Conservation (phyloP, 169 alveolate genomes). For the Plasmodium sp. region DNA sequence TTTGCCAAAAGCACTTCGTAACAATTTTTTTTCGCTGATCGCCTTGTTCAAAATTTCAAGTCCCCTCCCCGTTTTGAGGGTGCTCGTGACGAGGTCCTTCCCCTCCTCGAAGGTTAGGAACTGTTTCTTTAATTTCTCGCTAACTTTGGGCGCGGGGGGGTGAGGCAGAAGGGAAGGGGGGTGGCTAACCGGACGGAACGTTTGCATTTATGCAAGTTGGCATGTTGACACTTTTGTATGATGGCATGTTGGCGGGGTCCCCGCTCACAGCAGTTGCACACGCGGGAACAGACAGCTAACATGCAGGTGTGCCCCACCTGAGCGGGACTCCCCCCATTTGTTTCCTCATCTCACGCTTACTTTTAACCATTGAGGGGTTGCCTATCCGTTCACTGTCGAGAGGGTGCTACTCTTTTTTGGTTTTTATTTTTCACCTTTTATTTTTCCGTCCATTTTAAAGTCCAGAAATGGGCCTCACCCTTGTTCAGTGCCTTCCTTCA, state of each 20-base stretch:
- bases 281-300: not conserved
- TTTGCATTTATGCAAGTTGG: not conserved
- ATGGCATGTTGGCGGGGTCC: not conserved
- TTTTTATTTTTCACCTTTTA: too few species aligned
- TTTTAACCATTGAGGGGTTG: not conserved
- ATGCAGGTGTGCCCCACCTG: not conserved
- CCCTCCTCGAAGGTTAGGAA: constrained; percentile 70
- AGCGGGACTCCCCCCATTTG: not conserved
- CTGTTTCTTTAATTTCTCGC: not conserved
- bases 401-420: not conserved
- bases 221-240: not conserved
- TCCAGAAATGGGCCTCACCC: not conserved
- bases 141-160: not conserved
- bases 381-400: not conserved
- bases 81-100: constrained; percentile 43
- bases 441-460: not conserved
- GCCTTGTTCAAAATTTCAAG: constrained; percentile 53
- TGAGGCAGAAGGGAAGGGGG: not conserved
- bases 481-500: not conserved
- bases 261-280: not conserved
- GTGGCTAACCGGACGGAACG: not conserved
- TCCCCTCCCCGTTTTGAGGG: constrained; percentile 58
- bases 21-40: not conserved
- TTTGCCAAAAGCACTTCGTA: not conserved
- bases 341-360: not conserved